A percentile compares a stretch with the other conserved stretches of the same genome.
These are phyloP conservation scores for Diaporthe eres DNA, from an alignment of 2,329 filamentous ascomycete genomes.

Conservation along the genomic window DNA sequence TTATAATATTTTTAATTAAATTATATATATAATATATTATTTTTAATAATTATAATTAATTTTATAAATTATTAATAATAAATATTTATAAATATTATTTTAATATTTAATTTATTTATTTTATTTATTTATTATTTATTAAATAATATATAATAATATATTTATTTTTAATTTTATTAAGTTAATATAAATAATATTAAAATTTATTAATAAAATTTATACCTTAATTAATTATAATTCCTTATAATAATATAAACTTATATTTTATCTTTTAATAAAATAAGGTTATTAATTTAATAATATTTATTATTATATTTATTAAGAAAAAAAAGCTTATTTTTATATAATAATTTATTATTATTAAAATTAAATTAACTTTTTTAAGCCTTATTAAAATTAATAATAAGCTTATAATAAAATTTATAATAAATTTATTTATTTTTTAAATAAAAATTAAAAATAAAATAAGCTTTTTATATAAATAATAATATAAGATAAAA, in stretches of 20 bases:
- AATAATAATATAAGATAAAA: neutral
- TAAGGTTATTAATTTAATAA: neutral
- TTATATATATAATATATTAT: neutral
- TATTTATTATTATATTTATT: neutral
- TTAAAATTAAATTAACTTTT: neutral
- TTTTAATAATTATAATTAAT: too few species aligned
- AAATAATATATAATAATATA: too few species aligned
- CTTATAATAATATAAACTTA: too few species aligned
- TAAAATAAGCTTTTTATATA: neutral
- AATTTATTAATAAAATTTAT: neutral
- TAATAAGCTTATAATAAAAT: neutral
- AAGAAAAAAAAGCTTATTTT: neutral
- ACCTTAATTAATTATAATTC: neutral
- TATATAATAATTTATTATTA: neutral
- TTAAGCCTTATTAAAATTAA: neutral
- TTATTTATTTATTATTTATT: too few species aligned
- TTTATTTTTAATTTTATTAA: neutral
- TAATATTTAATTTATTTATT: too few species aligned
- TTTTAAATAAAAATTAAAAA: neutral
- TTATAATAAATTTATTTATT: neutral
- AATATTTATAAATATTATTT: too few species aligned
- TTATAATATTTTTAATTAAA: neutral
- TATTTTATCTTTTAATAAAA: too few species aligned
- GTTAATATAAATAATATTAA: neutral
- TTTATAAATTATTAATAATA: too few species aligned